Evolutionary conservation across 306 rosid genomes (phyloP).

Genomic region (Citrullus mucosospermus): DNA sequence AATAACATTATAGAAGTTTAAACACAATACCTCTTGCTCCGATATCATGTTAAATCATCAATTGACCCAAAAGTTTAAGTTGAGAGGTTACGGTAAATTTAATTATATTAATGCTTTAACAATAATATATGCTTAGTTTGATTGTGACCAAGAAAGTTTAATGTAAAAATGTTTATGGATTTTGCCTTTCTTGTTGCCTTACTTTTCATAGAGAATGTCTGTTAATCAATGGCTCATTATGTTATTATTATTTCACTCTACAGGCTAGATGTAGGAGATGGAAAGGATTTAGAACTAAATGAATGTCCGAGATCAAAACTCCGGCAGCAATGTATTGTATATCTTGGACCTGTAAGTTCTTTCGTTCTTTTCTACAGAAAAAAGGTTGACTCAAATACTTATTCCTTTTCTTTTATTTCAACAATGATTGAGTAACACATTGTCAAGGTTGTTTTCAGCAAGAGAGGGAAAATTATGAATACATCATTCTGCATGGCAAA

Average conservation of each 20-base stretch:
- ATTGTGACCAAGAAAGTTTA: not conserved
- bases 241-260: not conserved
- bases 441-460: constrained; percentile 28
- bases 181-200: not conserved
- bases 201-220: not conserved
- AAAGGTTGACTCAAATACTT: not conserved
- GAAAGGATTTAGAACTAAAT: constrained; percentile 55
- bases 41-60: too few relatives aligned
- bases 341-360: constrained; percentile 84
- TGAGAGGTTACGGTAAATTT: too few relatives aligned
- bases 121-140: not conserved
- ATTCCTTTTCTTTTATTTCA: not conserved
- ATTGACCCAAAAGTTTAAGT: too few relatives aligned
- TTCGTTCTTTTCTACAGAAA: not conserved
- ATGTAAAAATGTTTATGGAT: not conserved
- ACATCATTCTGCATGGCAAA: constrained; percentile 39
- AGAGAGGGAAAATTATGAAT: constrained; percentile 68
- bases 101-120: too few relatives aligned
- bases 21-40: too few relatives aligned
- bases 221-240: not conserved
- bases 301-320: constrained; percentile 54
- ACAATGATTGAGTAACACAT: not conserved
- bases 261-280: constrained; percentile 87
- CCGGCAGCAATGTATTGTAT: constrained; percentile 64
- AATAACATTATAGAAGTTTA: too few relatives aligned